These are phyloP conservation scores for Tuber calosporum DNA, from an alignment of 495 filamentous ascomycete species.

Conservation along the genomic window DNA sequence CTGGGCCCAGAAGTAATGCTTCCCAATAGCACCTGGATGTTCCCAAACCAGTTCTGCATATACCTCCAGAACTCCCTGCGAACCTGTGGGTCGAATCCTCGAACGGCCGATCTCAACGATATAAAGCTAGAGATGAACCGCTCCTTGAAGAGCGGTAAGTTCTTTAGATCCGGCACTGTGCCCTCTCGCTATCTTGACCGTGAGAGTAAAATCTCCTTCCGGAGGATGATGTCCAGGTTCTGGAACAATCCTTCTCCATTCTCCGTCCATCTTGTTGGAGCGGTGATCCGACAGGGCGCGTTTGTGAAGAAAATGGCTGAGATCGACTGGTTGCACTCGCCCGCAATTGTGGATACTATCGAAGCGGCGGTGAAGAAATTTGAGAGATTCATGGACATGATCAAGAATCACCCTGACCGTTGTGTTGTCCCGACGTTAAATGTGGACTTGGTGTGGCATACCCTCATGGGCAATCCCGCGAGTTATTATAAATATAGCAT, in stretches of 20 bases:
- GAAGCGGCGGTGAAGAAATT: conserved; percentile 51
- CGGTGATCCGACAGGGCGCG: conserved; percentile 68
- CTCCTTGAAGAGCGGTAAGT: neutral
- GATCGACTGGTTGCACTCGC: conserved; percentile 33
- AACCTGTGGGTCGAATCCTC: neutral
- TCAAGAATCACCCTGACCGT: conserved; percentile 49
- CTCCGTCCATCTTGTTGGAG: conserved; percentile 64
- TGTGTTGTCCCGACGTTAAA: conserved; percentile 72
- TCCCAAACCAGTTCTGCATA: neutral
- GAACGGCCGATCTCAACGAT: neutral
- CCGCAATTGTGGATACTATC: conserved; percentile 34
- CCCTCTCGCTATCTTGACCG: neutral
- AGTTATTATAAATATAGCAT: neutral
- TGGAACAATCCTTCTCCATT: conserved; percentile 57
- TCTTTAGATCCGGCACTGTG: neutral
- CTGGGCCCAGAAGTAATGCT: conserved; percentile 17
- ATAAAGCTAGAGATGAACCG: neutral
- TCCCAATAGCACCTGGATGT: conserved; percentile 1
- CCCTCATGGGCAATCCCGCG: neutral
- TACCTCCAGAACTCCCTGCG: neutral
- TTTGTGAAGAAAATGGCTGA: conserved; percentile 72
- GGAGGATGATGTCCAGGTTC: conserved; percentile 5
- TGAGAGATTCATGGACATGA: conserved; percentile 58
- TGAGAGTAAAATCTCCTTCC: neutral
- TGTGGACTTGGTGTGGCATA: conserved; percentile 60